Evolutionary conservation across 2,329 filamentous ascomycete genomes (phyloP).

Genomic region (Penicillium sp.): DNA sequence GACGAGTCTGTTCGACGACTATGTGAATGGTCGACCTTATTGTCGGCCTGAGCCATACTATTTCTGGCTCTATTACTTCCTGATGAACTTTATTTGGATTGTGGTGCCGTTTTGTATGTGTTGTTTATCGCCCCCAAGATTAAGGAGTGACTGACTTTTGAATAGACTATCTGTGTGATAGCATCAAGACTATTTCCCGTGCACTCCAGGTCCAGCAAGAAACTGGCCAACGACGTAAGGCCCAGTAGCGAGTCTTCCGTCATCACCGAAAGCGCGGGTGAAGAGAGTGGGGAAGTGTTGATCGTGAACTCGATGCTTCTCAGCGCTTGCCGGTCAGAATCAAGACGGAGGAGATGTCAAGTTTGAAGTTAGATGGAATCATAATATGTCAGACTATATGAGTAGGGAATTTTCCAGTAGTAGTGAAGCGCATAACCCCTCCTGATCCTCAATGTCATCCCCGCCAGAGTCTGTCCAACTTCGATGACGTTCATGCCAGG

Average conservation of each 20-base stretch:
- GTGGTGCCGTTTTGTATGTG: constrained; percentile 53
- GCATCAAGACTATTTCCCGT: constrained; percentile 28
- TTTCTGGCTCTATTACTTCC: constrained; percentile 61
- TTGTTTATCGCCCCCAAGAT: too few relatives aligned
- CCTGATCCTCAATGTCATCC: too few relatives aligned
- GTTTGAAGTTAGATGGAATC: too few relatives aligned
- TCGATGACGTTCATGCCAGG: constrained; percentile 15
- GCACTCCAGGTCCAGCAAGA: constrained; percentile 24
- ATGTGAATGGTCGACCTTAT: constrained; percentile 49
- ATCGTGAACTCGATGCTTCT: constrained; percentile 4
- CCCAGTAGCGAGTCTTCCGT: constrained; percentile 24
- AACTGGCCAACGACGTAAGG: constrained; percentile 22
- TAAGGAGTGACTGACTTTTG: constrained; percentile 8
- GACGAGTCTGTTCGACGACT: constrained; percentile 57
- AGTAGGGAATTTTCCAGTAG: too few relatives aligned
- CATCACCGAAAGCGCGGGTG: constrained; percentile 14
- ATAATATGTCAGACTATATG: too few relatives aligned
- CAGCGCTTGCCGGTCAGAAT: constrained; percentile 7
- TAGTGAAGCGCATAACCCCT: too few relatives aligned
- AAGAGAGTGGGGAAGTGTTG: constrained; percentile 6
- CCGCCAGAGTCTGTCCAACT: constrained; percentile 5
- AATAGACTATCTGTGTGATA: constrained; percentile 32
- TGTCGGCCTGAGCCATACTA: constrained; percentile 58
- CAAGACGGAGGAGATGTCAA: constrained; percentile 4
- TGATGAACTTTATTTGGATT: constrained; percentile 64